phyloP scores from a whole-genome alignment of 1,284 basidiomycete species.

The Pseudozyma sp. region DNA sequence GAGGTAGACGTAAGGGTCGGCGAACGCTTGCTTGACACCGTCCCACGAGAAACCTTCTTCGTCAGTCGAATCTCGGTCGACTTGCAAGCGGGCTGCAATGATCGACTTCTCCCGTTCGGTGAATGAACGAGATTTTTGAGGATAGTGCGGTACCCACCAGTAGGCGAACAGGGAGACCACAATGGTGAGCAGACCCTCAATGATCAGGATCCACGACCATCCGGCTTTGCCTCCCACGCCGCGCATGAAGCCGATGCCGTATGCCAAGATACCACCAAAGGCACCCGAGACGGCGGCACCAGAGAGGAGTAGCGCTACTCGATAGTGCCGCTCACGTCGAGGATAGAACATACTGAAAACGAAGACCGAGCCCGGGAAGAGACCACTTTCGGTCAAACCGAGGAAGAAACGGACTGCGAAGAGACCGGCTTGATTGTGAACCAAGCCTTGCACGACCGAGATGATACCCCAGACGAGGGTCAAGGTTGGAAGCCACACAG shows the following conservation, averaged over 20 bases:
- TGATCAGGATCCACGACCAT: constrained; percentile 74
- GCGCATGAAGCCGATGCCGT: constrained; percentile 75
- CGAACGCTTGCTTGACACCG: constrained; percentile 71
- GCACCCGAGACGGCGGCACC: constrained; percentile 55
- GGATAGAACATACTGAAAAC: constrained; percentile 77
- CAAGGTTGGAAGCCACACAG: constrained; percentile 75
- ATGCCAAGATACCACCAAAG: constrained; percentile 72
- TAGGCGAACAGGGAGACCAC: constrained; percentile 73
- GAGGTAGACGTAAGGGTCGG: constrained; percentile 76
- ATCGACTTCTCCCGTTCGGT: constrained; percentile 73
- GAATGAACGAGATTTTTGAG: constrained; percentile 73
- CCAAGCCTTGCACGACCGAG: constrained; percentile 75
- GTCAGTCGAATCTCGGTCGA: constrained; percentile 74
- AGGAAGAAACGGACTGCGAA: constrained; percentile 75
- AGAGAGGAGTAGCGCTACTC: constrained; percentile 74
- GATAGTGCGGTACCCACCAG: constrained; percentile 75
- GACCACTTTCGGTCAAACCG: constrained; percentile 53
- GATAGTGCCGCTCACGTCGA: constrained; percentile 74
- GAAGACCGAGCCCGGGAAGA: constrained; percentile 76
- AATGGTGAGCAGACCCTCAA: constrained; percentile 75
- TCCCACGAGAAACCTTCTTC: constrained; percentile 68
- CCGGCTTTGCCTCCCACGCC: constrained; percentile 72
- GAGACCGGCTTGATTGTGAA: constrained; percentile 73
- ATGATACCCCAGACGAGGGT: constrained; percentile 76
- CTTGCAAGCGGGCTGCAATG: constrained; percentile 72